Base-by-base conservation (phyloP, 768 basidiomycete genomes). In the Suillus subalutaceus region DNA sequence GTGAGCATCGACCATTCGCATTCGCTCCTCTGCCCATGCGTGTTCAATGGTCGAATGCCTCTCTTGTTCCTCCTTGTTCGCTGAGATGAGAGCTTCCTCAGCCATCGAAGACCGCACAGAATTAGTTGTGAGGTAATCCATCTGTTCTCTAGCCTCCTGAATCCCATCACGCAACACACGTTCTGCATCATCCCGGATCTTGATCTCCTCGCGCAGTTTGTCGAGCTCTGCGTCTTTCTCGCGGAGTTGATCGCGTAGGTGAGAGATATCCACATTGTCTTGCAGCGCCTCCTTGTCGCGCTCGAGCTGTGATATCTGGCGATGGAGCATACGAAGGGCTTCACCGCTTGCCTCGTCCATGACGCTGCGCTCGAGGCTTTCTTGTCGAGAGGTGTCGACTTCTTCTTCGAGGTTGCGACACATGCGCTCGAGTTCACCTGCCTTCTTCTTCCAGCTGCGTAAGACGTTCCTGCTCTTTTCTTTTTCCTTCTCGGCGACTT, bases 301-400 rank as follows among this genome's bases (percentile, higher is more conserved):
- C 71, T 93, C 90, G 44, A 96, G 81, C n/a, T 85, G 83, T 9
- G 86, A 84, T 68, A 98, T 94, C 73, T 92, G 90, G 6, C 84
- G 78, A 72, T 98, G 93, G 53, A 97, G 83, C 78, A 88, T 88
- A 55, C 92, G 83, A 72, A 98, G 80, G 38, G 90, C 93, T 76
- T 89, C 88, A 2, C 90, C 85, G 66, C 90, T 92, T 2, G 92
- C 90, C 69, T 89, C 90, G 71, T 92, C 91, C 83, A 97, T 96
- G 48, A 96, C 79, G 68, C 93, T 92, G 23, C 89, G 81, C 66
- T 92, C 90, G 76, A 94, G 80, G 71, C 90, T 92, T 72, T 93
- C 92, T 70, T 92, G 88, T 48, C 94, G 83, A 52, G 90, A 91
- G 8, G 86, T 83, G 67, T 98, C 96, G 37, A 96, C 91, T 73